Base-by-base conservation (phyloP, 2,329 filamentous ascomycete genomes). In the Xylariaceae sp. region DNA sequence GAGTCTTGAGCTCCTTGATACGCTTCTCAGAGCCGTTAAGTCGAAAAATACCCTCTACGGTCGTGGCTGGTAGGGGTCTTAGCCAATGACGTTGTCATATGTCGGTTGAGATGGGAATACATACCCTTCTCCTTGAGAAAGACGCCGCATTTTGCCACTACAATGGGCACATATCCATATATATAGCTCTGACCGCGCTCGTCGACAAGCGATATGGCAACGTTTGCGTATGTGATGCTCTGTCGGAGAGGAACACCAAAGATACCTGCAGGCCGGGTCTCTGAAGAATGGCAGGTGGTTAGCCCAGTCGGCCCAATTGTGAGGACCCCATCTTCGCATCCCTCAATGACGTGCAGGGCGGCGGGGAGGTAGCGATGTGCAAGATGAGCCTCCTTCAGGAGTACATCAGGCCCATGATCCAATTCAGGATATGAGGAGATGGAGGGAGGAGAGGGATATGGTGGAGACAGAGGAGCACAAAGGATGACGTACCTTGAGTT, bases 101-200 rank as follows among this genome's bases (percentile, higher is more conserved):
- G n/a, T n/a, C n/a, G n/a, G 22, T 40, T 22, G 34, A 45, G 22
- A 37, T 20, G 44, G 35, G 23, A 35, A 55, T 40, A 70, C 79
- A 55, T 67, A 96, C 93, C 93, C 80, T 95, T 96, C 67, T 98
- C 93, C 68, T 98, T 98, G 55, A 98, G 67, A 57, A 91, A 98
- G 4, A 98, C 91, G 52, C 93, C 93, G 65, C 93, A 97, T 67
- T 98, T 98, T 27, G 93, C 93, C 43, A 98, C 92, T 35, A 98
- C 92, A 54, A 98, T 97, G 16, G 93, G 93, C 6, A 98, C 92
- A 62, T 97, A 97, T 61, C 93, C 93, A 66, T 97, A 98, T 43
- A 97, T 96, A 67, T 95, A 97, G 69, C 89, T 95, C 66, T 93
- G 83, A 23, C 92, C 92, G 55, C 93, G 80, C 55, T 92, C 88